Conservation (phyloP, 345 rosid species). For the Syzygium oleosum region DNA sequence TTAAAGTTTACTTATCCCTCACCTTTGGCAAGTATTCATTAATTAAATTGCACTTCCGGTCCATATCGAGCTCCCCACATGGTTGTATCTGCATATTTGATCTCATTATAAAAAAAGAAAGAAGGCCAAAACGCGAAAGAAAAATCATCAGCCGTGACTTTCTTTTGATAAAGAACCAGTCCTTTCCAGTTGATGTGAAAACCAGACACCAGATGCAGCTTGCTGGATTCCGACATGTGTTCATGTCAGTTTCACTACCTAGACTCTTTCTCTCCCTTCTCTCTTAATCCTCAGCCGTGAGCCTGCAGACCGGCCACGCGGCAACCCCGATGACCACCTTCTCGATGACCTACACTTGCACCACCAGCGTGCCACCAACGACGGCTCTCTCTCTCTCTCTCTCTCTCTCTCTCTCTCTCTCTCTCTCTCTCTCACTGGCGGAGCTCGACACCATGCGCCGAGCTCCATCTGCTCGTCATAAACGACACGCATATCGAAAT, state of each 20-base stretch:
- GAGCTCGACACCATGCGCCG: neutral
- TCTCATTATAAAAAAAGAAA: neutral
- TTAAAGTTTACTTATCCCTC: neutral
- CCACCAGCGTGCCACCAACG: neutral
- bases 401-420: too few species aligned
- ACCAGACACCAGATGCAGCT: neutral
- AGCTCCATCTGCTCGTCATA: neutral
- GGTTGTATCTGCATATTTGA: slow-evolving; percentile 43
- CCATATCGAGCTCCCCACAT: slow-evolving; percentile 48
- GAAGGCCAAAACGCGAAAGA: neutral
- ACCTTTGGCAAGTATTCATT: slow-evolving; percentile 48
- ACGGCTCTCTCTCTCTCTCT: neutral
- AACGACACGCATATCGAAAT: neutral
- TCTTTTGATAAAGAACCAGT: neutral
- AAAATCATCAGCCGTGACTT: neutral
- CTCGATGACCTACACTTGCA: neutral
- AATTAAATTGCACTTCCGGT: slow-evolving; percentile 28
- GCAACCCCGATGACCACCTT: neutral
- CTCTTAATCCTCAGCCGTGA: neutral
- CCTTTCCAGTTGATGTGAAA: neutral
- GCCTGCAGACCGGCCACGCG: neutral
- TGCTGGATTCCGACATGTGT: neutral
- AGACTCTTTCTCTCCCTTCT: neutral
- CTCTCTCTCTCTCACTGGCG: neutral
- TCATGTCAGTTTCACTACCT: neutral